These are phyloP conservation scores for Arthroderma uncinatum DNA, from an alignment of 2,329 filamentous ascomycete genomes.

Conservation along the genomic window DNA sequence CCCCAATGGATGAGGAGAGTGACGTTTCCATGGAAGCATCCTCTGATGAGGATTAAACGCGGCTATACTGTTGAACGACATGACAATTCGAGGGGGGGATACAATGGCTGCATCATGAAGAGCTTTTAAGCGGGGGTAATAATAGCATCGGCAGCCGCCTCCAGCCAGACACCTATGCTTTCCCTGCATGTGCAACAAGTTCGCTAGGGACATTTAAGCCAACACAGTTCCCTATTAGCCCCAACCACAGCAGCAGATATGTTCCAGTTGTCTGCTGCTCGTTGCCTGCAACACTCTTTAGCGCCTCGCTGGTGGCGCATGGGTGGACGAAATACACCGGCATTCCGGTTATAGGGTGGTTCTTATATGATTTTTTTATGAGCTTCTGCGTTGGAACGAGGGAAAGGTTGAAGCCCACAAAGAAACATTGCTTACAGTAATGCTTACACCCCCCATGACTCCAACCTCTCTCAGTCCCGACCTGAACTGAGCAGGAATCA, in stretches of 20 bases:
- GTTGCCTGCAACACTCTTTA: slow-evolving; percentile 49
- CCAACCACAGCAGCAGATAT: slow-evolving; percentile 82
- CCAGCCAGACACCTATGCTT: neutral
- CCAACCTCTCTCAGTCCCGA: slow-evolving; percentile 49
- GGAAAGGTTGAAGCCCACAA: neutral
- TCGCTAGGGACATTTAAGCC: slow-evolving; percentile 66
- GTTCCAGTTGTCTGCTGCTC: slow-evolving; percentile 39
- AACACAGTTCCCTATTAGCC: slow-evolving; percentile 70
- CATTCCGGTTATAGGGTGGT: slow-evolving; percentile 69
- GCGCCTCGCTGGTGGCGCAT: slow-evolving; percentile 73
- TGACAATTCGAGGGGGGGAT: neutral
- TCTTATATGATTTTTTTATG: slow-evolving; percentile 37
- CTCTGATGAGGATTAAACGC: slow-evolving; percentile 58
- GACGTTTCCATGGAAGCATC: slow-evolving; percentile 60
- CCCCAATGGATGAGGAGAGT: slow-evolving; percentile 54
- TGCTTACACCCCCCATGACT: slow-evolving; percentile 61
- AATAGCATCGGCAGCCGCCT: neutral
- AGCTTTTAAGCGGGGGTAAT: neutral
- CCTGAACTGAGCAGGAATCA: slow-evolving; percentile 58
- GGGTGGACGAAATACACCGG: slow-evolving; percentile 89
- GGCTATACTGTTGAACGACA: neutral
- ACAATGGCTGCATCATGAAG: neutral
- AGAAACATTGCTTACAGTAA: slow-evolving; percentile 51
- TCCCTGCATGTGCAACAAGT: slow-evolving; percentile 33
- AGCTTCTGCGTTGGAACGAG: slow-evolving; percentile 6